These are phyloP conservation scores for Auricularia sp. DNA, from an alignment of 768 basidiomycete species.

Conservation along the genomic window DNA sequence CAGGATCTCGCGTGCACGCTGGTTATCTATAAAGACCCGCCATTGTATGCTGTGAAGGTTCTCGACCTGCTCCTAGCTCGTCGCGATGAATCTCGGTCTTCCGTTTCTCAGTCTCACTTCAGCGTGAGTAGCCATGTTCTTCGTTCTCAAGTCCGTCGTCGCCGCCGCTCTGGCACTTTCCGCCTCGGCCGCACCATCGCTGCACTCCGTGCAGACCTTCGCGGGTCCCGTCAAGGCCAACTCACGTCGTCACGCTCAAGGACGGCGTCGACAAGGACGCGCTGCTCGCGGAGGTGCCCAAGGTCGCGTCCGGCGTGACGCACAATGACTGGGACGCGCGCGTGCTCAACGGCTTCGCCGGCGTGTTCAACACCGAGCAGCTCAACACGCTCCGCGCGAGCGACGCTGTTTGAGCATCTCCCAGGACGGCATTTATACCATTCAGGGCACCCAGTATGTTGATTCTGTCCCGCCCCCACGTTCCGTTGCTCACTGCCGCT, in stretches of 20 bases:
- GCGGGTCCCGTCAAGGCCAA: neutral
- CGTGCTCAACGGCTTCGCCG: conserved; percentile 6
- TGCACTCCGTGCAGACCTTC: neutral
- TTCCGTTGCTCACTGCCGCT: neutral
- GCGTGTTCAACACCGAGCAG: conserved; percentile 1
- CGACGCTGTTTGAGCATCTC: conserved; percentile 6
- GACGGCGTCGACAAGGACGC: neutral
- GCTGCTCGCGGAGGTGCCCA: neutral
- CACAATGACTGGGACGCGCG: conserved; percentile 3
- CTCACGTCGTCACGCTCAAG: neutral
- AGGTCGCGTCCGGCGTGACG: neutral
- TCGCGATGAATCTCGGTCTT: too few species aligned
- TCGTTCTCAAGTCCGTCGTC: neutral
- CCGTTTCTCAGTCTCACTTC: neutral
- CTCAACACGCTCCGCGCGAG: conserved; percentile 5
- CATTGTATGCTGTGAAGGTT: too few species aligned
- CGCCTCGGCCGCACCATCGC: neutral
- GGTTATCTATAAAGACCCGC: too few species aligned
- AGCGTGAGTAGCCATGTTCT: neutral
- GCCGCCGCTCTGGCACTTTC: neutral
- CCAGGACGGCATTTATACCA: conserved; percentile 2
- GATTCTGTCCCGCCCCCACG: neutral
- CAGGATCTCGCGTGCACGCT: too few species aligned
- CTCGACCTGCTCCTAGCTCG: too few species aligned
- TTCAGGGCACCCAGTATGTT: neutral